These are phyloP conservation scores for Periconia sp. DNA, from an alignment of 2,329 filamentous ascomycete genomes.

Conservation along the genomic window DNA sequence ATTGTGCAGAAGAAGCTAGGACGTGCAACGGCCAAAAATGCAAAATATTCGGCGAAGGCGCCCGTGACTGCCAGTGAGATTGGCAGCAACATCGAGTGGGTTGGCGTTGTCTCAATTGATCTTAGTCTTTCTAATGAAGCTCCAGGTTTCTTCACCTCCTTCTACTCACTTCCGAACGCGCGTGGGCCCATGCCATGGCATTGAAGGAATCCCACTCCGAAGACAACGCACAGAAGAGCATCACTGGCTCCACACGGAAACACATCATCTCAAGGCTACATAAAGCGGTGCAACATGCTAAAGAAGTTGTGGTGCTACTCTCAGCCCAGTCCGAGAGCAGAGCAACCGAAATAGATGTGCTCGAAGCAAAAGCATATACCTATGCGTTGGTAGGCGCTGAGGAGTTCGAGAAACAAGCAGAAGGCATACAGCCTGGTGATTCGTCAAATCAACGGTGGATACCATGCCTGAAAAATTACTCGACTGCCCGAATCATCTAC, in stretches of 20 bases:
- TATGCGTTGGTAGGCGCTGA: slow-evolving; percentile 77
- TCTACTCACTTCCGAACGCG: slow-evolving; percentile 84
- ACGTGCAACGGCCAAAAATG: slow-evolving; percentile 81
- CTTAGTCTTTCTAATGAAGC: background rate
- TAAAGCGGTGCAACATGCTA: slow-evolving; percentile 76
- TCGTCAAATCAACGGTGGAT: slow-evolving; percentile 69
- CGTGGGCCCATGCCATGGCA: slow-evolving; percentile 95
- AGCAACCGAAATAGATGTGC: slow-evolving; percentile 72
- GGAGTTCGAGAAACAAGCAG: slow-evolving; percentile 81
- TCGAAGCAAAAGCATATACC: slow-evolving; percentile 87
- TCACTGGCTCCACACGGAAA: slow-evolving; percentile 78
- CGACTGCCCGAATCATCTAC: slow-evolving; percentile 82
- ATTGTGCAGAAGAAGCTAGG: slow-evolving; percentile 85
- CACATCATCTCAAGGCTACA: slow-evolving; percentile 88
- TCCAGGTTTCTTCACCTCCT: slow-evolving; percentile 59
- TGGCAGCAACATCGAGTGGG: slow-evolving; percentile 76
- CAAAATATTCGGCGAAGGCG: slow-evolving; percentile 78
- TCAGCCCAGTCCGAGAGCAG: slow-evolving; percentile 67
- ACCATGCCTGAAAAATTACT: slow-evolving; percentile 74
- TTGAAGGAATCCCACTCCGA: slow-evolving; percentile 84
- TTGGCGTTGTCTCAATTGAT: background rate
- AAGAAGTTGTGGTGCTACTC: slow-evolving; percentile 70
- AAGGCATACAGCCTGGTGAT: slow-evolving; percentile 47
- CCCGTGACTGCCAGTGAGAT: slow-evolving; percentile 77
- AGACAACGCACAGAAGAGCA: slow-evolving; percentile 73